phyloP scores from a whole-genome alignment of 2,329 filamentous ascomycete species.

The Iodosphaeria phyllophila region DNA sequence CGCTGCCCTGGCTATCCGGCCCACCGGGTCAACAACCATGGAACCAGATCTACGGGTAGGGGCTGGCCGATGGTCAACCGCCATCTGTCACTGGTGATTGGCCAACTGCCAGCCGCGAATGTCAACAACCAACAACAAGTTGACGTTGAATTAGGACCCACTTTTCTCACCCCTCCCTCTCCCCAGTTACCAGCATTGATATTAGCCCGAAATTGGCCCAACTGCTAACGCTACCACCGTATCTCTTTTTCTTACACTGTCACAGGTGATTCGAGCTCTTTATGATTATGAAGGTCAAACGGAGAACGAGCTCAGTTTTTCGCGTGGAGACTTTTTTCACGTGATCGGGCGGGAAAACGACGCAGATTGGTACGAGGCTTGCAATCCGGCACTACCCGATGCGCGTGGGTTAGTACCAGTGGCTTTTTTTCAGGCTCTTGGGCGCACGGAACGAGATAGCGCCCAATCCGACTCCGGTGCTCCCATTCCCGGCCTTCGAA shows the following conservation, averaged over 20 bases:
- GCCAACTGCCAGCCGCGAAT: no score
- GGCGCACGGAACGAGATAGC: constrained; percentile 83
- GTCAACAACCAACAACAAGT: no score
- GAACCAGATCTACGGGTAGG: no score
- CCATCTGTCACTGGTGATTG: no score
- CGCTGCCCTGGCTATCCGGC: no score
- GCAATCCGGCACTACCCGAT: constrained; percentile 76
- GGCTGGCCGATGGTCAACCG: no score
- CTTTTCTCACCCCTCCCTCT: no score
- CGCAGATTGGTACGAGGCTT: constrained; percentile 92
- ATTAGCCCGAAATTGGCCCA: no score
- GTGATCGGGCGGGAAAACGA: constrained; percentile 94
- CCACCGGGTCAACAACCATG: no score
- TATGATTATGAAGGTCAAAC: constrained; percentile 77
- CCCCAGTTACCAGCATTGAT: no score
- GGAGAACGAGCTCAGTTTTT: constrained; percentile 71
- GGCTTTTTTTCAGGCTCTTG: constrained; percentile 79
- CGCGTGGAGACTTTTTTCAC: constrained; percentile 92
- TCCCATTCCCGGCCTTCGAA: no score
- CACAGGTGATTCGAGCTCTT: constrained; percentile 85
- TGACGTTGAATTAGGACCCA: no score
- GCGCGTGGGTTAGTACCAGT: constrained; percentile 86
- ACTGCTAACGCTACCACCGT: constrained; percentile 2
- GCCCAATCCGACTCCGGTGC: constrained; percentile 43
- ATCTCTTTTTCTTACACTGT: constrained; percentile 1